Conservation (phyloP, 371 early-diverging fungal species). For the Dinochytrium kinnereticum region DNA sequence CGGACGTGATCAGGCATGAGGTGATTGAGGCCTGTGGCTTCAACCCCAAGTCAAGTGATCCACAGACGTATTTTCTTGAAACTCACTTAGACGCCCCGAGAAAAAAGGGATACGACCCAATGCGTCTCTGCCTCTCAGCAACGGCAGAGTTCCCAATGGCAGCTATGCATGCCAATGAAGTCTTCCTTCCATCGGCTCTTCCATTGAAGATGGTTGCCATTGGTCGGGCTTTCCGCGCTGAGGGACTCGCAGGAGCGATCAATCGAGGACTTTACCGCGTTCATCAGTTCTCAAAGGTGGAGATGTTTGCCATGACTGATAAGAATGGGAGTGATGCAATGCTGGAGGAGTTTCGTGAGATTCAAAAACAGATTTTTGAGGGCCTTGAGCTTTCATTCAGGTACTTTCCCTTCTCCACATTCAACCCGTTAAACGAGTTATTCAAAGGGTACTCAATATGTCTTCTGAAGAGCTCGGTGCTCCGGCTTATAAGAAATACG, state of each 20-base stretch:
- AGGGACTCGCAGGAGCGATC: slow-evolving; percentile 85
- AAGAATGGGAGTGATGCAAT: slow-evolving; percentile 64
- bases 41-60: slow-evolving; percentile 76
- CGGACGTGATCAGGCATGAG: slow-evolving; percentile 83
- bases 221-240: slow-evolving; percentile 87
- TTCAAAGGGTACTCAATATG: slow-evolving; percentile 81
- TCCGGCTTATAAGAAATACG: slow-evolving; percentile 89
- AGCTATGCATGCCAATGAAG: slow-evolving; percentile 74
- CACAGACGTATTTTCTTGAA: slow-evolving; percentile 80
- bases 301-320: slow-evolving; percentile 80
- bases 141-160: slow-evolving; percentile 95
- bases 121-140: slow-evolving; percentile 75
- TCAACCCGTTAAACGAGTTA: not conserved
- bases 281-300: slow-evolving; percentile 94
- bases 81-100: slow-evolving; percentile 28
- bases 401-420: slow-evolving; percentile 43
- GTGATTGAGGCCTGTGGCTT: slow-evolving; percentile 91
- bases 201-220: slow-evolving; percentile 80
- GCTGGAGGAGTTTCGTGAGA: slow-evolving; percentile 69
- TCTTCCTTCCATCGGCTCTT: slow-evolving; percentile 53
- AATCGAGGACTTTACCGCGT: slow-evolving; percentile 90
- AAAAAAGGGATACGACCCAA: slow-evolving; percentile 36
- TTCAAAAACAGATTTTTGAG: slow-evolving; percentile 79
- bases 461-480: slow-evolving; percentile 92
- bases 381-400: slow-evolving; percentile 84